These are phyloP conservation scores for Floccularia luteovirens DNA, from an alignment of 768 basidiomycete species.

Conservation along the genomic window DNA sequence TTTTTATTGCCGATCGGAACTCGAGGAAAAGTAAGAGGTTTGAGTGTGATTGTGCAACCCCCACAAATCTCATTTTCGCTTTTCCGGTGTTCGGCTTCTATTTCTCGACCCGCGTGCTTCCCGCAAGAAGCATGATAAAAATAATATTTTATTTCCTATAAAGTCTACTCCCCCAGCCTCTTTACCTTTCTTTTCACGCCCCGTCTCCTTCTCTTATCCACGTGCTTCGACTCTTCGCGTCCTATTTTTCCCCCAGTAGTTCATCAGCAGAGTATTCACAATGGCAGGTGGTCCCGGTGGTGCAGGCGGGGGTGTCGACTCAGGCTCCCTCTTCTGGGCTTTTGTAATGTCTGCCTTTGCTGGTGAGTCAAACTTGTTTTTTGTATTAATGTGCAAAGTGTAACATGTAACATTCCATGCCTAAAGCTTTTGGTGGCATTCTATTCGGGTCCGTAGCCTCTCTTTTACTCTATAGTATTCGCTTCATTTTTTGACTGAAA, in stretches of 20 bases:
- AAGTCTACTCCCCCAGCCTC: not conserved
- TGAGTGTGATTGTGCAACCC: too few species aligned
- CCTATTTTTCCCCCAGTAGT: too few species aligned
- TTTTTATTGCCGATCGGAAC: too few species aligned
- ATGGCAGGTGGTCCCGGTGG: slow-evolving; percentile 25
- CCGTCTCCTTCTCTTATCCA: not conserved
- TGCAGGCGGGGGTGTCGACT: slow-evolving; percentile 17
- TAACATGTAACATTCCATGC: not conserved
- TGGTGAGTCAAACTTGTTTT: slow-evolving; percentile 13
- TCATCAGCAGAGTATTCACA: too few species aligned
- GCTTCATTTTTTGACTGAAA: not conserved
- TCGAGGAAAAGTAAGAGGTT: too few species aligned
- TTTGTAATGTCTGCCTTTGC: slow-evolving; percentile 27
- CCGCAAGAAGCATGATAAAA: too few species aligned
- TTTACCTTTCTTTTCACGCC: not conserved
- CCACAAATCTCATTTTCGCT: too few species aligned
- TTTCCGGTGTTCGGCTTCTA: too few species aligned
- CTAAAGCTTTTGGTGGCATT: slow-evolving; percentile 32
- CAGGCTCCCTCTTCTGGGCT: slow-evolving; percentile 20
- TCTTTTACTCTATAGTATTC: not conserved
- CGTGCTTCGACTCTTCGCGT: not conserved
- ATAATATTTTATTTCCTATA: too few species aligned
- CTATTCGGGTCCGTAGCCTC: slow-evolving; percentile 25
- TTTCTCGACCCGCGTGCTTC: too few species aligned
- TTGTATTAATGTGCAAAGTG: too few species aligned